Conservation (phyloP, 148 eudicot genomes). For the Heliamphora exappendiculata region DNA sequence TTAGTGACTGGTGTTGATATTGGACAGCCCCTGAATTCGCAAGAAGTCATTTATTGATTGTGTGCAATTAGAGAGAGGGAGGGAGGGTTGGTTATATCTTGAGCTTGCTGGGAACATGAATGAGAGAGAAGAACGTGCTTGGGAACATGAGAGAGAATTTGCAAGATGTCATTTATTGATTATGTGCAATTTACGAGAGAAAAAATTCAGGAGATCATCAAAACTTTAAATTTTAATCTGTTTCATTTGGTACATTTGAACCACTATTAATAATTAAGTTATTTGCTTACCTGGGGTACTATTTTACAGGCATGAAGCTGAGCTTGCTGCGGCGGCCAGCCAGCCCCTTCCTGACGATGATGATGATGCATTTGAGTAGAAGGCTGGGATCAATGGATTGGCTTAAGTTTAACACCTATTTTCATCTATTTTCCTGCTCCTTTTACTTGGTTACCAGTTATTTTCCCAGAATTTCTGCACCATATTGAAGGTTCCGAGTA, state of each 20-base stretch:
- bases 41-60: too few relatives aligned
- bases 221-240: neutral
- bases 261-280: too few relatives aligned
- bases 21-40: too few relatives aligned
- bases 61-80: neutral
- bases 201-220: neutral
- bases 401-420: too few relatives aligned
- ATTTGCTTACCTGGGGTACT: too few relatives aligned
- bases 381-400: neutral
- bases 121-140: too few relatives aligned
- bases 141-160: neutral
- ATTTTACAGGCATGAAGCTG: conserved; percentile 13
- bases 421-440: too few relatives aligned
- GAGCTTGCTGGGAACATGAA: neutral
- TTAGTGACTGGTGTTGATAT: neutral
- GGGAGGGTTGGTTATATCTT: neutral
- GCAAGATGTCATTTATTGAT: neutral
- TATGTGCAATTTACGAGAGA: neutral
- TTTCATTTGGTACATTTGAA: too few relatives aligned
- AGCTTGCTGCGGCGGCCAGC: conserved; percentile 15
- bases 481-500: too few relatives aligned
- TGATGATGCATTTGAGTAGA: conserved; percentile 11
- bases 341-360: conserved; percentile 17
- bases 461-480: too few relatives aligned
- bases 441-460: too few relatives aligned